Evolutionary conservation across 106 monocot genomes (phyloP).

Genomic region (Dendrobium officinale): DNA sequence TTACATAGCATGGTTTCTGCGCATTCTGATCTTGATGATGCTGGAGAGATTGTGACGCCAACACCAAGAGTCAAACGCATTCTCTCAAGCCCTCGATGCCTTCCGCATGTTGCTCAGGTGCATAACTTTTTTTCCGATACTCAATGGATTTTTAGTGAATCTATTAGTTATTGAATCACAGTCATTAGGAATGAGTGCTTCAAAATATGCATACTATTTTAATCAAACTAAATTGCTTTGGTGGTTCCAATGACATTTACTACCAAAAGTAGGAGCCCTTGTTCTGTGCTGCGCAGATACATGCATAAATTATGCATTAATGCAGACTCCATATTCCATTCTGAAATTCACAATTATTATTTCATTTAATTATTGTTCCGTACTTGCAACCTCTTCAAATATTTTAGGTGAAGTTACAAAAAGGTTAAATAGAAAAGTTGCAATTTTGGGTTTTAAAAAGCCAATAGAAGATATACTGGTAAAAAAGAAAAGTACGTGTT

Average conservation of each 20-base stretch:
- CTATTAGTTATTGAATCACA: too few species aligned
- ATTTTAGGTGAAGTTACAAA: background rate
- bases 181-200: too few species aligned
- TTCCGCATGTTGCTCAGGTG: conserved; percentile 98
- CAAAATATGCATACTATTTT: too few species aligned
- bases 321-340: background rate
- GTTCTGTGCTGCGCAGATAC: background rate
- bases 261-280: too few species aligned
- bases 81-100: conserved; percentile 88
- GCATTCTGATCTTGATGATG: conserved; percentile 99
- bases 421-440: background rate
- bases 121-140: background rate
- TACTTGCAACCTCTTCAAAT: background rate
- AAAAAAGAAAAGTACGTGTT: background rate
- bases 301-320: background rate
- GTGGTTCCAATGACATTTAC: too few species aligned
- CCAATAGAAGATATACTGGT: background rate
- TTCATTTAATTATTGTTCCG: background rate
- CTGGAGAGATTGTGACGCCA: conserved; percentile 96
- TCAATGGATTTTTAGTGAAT: background rate
- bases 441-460: background rate
- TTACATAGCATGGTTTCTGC: conserved; percentile 91
- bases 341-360: background rate
- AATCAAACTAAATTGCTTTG: too few species aligned
- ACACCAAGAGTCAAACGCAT: conserved; percentile 95